Conservation (phyloP, 129 eudicot genomes). For the Ambrosia trifida region DNA sequence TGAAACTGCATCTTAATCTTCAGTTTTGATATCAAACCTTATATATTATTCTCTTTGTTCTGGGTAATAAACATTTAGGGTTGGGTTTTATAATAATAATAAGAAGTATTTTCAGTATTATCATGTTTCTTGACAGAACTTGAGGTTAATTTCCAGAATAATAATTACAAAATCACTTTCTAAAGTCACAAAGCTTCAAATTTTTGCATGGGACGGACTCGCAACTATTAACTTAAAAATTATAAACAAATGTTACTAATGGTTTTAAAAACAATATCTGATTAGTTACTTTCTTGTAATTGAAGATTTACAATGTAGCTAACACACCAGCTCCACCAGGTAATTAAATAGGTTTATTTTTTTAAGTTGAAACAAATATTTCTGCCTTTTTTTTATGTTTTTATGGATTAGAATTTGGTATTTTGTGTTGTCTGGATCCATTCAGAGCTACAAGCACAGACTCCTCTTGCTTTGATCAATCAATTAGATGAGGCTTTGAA, state of each 20-base stretch:
- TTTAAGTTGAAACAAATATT: constrained; percentile 3
- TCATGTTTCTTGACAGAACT: too few species aligned
- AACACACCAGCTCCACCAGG: constrained; percentile 95
- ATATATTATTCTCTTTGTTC: too few species aligned
- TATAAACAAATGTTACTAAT: too few species aligned
- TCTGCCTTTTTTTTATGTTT: not conserved
- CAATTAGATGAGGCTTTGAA: constrained; percentile 70
- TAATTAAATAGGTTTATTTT: constrained; percentile 22
- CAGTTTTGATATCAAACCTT: too few species aligned
- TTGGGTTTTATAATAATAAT: too few species aligned
- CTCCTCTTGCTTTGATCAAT: constrained; percentile 67
- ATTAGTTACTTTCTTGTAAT: constrained; percentile 27
- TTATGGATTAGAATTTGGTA: constrained; percentile 20
- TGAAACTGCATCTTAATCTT: too few species aligned
- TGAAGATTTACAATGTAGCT: constrained; percentile 83
- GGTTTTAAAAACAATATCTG: too few species aligned
- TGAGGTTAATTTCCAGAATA: not conserved
- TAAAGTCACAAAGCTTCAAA: not conserved
- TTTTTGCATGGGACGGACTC: too few species aligned
- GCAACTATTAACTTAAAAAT: too few species aligned
- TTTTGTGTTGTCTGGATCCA: constrained; percentile 22
- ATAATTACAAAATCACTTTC: too few species aligned
- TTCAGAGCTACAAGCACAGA: constrained; percentile 77
- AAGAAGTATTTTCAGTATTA: too few species aligned
- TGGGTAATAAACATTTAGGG: too few species aligned